Base-by-base conservation (phyloP, 2,329 filamentous ascomycete genomes). In the Alternaria sp. region DNA sequence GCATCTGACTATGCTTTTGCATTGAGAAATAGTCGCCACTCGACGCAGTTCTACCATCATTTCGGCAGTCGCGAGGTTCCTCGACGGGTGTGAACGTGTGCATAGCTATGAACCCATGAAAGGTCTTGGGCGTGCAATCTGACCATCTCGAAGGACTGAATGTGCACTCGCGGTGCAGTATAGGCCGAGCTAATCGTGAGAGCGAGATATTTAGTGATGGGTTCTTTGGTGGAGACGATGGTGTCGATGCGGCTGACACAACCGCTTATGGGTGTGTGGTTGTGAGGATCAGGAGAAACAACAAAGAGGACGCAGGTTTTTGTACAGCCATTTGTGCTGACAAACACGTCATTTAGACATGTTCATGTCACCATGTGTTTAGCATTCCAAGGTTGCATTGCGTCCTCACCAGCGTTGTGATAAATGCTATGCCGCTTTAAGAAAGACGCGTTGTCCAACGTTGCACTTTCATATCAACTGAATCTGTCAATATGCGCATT, bases 241-340 rank as follows among this genome's bases (percentile, higher is more conserved):
- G 8, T 22, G 2, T 9, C 9, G 28, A 5, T 5, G 45, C 32
- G 12, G n/a, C 45, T 16, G 45, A 10, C 27, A 32, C 22, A 0
- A 0, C 16, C 1, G 27, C 4, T 28, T 22, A 0, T 18, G 9
- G 2, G 14, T 30, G 2, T 34, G 28, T 46, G 7, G 6, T 10
- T 14, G 6, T 36, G 32, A 30, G 7, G 8, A 5, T 11, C 0
- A 3, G 12, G 12, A 16, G 3, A 4, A 5, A 1, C 34, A 2
- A 28, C 4, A 4, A 5, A 0, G 14, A 34, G 12, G 0, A 9
- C 10, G 0, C 0, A 18, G 32, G 18, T 1, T 8, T n/a, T 16
- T 10, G 18, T 22, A 34, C 18, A 0, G 5, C 11, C 18, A 14
- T 22, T 11, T 3, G 2, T 30, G 28, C 11, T 11, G 28, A 22